Percentiles rank a stretch among this genome's conserved stretches.
phyloP scores from a whole-genome alignment of 73 alveolate species.

The Tetrahymena elliotti region DNA sequence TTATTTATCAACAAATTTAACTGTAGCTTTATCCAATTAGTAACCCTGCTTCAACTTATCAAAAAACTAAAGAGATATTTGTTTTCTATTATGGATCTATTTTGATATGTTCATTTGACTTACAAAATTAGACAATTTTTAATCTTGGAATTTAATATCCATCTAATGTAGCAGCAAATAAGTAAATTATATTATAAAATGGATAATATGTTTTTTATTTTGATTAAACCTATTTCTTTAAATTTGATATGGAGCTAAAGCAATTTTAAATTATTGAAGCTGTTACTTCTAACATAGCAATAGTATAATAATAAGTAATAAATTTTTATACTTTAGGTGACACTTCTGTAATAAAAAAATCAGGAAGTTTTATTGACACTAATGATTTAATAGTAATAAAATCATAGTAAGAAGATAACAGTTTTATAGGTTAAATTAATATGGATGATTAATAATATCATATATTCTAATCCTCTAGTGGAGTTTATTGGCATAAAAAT shows the following conservation, averaged over 20 bases:
- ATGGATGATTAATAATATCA: neutral
- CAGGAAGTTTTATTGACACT: neutral
- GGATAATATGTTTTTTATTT: neutral
- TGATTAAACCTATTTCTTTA: neutral
- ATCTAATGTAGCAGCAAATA: neutral
- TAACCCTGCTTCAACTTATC: neutral
- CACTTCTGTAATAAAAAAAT: neutral
- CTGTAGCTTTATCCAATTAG: neutral
- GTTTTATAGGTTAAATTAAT: neutral
- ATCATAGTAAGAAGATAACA: neutral
- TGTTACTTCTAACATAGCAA: neutral
- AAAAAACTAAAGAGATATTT: neutral
- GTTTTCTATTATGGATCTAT: neutral
- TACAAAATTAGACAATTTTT: neutral
- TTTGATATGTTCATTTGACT: neutral
- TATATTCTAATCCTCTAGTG: neutral
- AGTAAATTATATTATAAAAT: no score
- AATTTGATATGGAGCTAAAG: neutral
- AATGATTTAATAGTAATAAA: neutral
- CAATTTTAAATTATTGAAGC: neutral
- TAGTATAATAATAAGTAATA: neutral
- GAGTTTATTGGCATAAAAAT: neutral
- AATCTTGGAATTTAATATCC: neutral
- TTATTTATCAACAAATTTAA: no score
- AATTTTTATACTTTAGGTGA: neutral